Base-by-base conservation (phyloP, 257 asterid species). In the Parsonsia alboflavescens region DNA sequence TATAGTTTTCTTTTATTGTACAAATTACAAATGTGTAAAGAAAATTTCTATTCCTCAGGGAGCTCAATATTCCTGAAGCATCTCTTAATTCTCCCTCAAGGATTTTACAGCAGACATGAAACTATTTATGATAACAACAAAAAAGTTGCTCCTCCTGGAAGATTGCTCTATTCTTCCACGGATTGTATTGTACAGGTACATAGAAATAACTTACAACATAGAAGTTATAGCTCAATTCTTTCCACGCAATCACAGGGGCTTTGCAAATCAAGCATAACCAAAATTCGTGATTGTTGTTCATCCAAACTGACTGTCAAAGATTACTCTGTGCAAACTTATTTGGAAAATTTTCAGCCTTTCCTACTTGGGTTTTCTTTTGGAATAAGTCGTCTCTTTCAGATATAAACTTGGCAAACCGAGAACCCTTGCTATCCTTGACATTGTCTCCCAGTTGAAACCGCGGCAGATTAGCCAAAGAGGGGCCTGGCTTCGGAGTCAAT, bases 391-490 rank as follows among this genome's bases (percentile, higher is more conserved):
- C 80, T 70, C 91, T 82, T n/a, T 91, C 98, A 1, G 97, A 86
- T 9, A 94, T 85, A 66, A 94, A 94, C 80, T 92, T 90, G 71
- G 97, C 93, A 72, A 94, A 94, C 58, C 93, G 96, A 77, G 97
- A 89, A 64, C 98, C 98, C 79, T 90, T 94, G 7, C 70, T 46
- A 24, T 84, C 91, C 73, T 88, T 82, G 41, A 75, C 77, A 13
- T 82, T 70, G 63, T 85, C 93, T 64, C 83, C 90, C 50, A 69
- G 61, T 13, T 82, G 88, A 59, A 84, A 73, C 63, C 82, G 80
- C 6, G 85, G 88, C 11, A 78, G 65, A 45, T 80, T 81, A 9
- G 89, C 91, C 50, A 81, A 70, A 70, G 84, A 63, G 22, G 97
- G 89, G 64, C 79, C 83, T 8, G 90, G 91, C 75, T 88, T 90